Evolutionary conservation across 2,329 filamentous ascomycete species (phyloP).

Genomic region (Phialemoniopsis sp.): DNA sequence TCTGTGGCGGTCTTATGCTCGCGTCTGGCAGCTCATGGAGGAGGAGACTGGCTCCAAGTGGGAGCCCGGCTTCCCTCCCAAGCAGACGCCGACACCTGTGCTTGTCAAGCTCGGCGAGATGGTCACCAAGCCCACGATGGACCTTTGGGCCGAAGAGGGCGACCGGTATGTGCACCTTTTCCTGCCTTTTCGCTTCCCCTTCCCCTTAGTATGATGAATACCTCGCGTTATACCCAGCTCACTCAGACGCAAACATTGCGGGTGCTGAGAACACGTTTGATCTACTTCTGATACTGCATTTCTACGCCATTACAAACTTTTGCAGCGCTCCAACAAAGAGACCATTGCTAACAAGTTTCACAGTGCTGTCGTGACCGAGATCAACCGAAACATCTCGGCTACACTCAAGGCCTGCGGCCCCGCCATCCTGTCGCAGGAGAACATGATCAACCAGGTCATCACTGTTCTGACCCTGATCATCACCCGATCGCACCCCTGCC

Average conservation of each 20-base stretch:
- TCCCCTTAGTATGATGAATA: conserved; percentile 67
- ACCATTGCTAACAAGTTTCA: conserved; percentile 34
- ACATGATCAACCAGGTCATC: conserved; percentile 71
- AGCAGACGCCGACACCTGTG: conserved; percentile 73
- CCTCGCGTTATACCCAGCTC: conserved; percentile 96
- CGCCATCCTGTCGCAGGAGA: conserved; percentile 70
- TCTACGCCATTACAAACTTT: conserved; percentile 18
- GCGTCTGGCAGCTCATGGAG: conserved; percentile 84
- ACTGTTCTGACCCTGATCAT: conserved; percentile 75
- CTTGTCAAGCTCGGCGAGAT: conserved; percentile 82
- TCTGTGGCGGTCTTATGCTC: conserved; percentile 88
- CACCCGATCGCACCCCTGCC: conserved; percentile 86
- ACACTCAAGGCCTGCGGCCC: conserved; percentile 90
- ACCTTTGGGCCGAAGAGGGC: conserved; percentile 82
- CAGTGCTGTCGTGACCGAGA: conserved; percentile 86
- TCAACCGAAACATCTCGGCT: conserved; percentile 89
- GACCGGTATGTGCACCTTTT: conserved; percentile 71
- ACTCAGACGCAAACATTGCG: conserved; percentile 89
- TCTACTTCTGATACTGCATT: conserved; percentile 37
- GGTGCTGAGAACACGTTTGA: conserved; percentile 84
- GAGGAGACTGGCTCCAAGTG: conserved; percentile 76
- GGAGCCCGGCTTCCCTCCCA: conserved; percentile 81
- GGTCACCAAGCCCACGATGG: conserved; percentile 78
- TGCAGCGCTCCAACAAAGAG: conserved; percentile 9
- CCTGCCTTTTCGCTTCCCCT: conserved; percentile 11